A percentile compares a stretch with the other conserved stretches of the same genome.
phyloP scores from a whole-genome alignment of 2,329 filamentous ascomycete genomes.

The Neophaeococcomyces mojaviensis region DNA sequence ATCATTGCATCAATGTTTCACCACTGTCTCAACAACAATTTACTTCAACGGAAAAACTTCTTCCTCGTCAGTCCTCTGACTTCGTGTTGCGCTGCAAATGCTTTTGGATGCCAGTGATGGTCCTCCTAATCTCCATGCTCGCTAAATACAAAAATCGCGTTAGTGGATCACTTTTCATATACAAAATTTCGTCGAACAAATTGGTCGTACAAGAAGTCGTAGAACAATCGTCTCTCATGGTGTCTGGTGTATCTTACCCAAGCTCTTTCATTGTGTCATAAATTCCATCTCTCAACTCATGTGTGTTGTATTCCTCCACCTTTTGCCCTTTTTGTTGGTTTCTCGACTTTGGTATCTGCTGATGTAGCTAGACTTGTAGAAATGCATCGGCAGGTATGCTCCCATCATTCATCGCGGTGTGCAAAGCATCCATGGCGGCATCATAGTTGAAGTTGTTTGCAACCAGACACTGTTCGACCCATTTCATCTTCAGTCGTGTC shows the following conservation, averaged over 20 bases:
- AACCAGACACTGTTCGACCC: conserved; percentile 71
- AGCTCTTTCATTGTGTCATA: neutral
- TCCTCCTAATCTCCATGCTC: too few species aligned
- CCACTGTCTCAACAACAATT: too few species aligned
- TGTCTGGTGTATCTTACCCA: neutral
- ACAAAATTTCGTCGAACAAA: too few species aligned
- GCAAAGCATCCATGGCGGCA: conserved; percentile 66
- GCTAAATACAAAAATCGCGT: too few species aligned
- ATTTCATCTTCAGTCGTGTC: conserved; percentile 73
- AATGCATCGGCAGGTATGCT: conserved; percentile 20
- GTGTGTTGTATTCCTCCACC: neutral
- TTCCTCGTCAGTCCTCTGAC: too few species aligned
- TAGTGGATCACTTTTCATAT: too few species aligned
- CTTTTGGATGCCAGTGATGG: too few species aligned
- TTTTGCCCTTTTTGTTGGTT: neutral
- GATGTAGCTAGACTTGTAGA: conserved; percentile 1
- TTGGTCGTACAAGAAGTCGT: too few species aligned
- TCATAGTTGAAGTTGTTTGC: conserved; percentile 75
- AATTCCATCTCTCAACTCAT: neutral
- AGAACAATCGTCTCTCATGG: too few species aligned
- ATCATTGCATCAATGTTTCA: too few species aligned
- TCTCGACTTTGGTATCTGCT: neutral
- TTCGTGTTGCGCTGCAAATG: too few species aligned
- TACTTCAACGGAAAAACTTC: too few species aligned
- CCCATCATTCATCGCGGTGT: conserved; percentile 55